Base-by-base conservation (phyloP, 805 yeast species). In the Ogataea trehaloabstinens region DNA sequence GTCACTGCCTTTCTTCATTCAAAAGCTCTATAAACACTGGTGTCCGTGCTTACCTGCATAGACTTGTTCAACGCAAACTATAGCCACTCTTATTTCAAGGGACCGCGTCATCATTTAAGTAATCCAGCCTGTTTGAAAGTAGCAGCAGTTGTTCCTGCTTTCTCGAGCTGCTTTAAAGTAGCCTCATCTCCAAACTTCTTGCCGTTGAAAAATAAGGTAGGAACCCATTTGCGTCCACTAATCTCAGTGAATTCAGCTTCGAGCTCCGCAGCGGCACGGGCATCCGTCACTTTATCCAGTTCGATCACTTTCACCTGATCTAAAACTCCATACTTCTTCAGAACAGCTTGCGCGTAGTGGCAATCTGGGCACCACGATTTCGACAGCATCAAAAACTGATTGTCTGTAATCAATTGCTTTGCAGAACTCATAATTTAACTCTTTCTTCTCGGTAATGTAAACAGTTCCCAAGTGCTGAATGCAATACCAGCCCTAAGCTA, bases 361-460 rank as follows among this genome's bases (percentile, higher is more conserved):
- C 90, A 83, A 51, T 84, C 90, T 3, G 87, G 85, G 59, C 93
- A 84, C 89, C 89, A 83, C 15, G 82, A 70, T 49, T 83, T 84
- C 28, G 85, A 76, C 10, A 83, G 55, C 72, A 80, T 74, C 42
- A 84, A 67, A 48, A 60, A 76, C 34, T 66, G 66, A 60, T 80
- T 63, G 3, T 63, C 49, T 7, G 55, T 37, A 39, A 82, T 68
- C 38, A 78, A 60, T 19, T 70, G 61, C 37, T 68, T 60, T 2
- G 82, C 87, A 51, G 44, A 38, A 18, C 41, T 40, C 3, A 44
- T 42, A 55, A 53, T 54, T 20, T 35, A 32, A 7, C 6, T 13
- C 6, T 32, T 15, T 32, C 10, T n/a, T n/a, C n/a, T n/a, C n/a
- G n/a, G n/a, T n/a, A n/a, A n/a, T n/a, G n/a, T n/a, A n/a, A n/a